These are phyloP conservation scores for Dendrobium huoshanense DNA, from an alignment of 106 monocot species.

Conservation along the genomic window DNA sequence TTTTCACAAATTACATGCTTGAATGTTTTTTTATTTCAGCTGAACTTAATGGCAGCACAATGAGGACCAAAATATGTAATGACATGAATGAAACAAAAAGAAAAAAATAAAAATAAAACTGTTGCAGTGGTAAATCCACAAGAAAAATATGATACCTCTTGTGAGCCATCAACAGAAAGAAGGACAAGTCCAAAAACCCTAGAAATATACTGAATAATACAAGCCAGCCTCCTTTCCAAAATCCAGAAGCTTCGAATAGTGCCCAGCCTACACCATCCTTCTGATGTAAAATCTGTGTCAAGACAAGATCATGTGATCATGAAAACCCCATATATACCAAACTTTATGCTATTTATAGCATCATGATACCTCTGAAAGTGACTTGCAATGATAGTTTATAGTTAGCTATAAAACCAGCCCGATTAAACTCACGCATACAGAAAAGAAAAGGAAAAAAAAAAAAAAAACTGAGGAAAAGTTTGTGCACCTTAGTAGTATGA, in stretches of 20 bases:
- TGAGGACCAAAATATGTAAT: background rate
- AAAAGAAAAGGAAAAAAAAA: background rate
- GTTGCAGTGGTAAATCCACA: background rate
- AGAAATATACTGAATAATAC: conserved; percentile 28
- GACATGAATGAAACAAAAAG: background rate
- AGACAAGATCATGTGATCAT: too few species aligned
- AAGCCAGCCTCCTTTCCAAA: conserved; percentile 36
- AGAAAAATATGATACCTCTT: conserved; percentile 43
- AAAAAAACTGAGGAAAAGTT: background rate
- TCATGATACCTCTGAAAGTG: conserved; percentile 2
- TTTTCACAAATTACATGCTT: background rate
- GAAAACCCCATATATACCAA: too few species aligned
- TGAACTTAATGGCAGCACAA: background rate
- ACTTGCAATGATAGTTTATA: background rate
- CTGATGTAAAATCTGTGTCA: too few species aligned
- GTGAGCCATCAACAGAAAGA: conserved; percentile 49
- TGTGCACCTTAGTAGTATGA: conserved; percentile 74
- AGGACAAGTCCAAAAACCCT: conserved; percentile 27
- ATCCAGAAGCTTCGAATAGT: too few species aligned
- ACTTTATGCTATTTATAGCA: background rate
- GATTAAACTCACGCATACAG: background rate
- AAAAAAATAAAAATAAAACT: background rate
- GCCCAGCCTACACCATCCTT: too few species aligned
- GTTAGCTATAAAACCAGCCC: background rate
- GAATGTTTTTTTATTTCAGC: too few species aligned